Percentiles rank a stretch among this genome's conserved stretches.
Evolutionary conservation across 306 rosid species (phyloP).

Genomic region (Quercus ilex): DNA sequence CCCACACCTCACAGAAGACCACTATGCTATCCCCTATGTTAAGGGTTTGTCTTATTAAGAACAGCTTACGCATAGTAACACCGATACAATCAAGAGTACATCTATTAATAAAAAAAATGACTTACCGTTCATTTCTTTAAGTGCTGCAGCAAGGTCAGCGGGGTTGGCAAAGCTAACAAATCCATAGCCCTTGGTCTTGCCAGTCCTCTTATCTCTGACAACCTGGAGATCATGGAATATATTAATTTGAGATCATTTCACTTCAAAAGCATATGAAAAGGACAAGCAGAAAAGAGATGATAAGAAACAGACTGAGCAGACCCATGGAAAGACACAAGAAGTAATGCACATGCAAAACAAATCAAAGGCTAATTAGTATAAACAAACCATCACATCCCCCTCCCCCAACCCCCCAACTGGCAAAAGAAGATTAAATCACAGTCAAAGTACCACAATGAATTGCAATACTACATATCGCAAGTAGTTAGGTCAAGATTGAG

Average conservation of each 20-base stretch:
- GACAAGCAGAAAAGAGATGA: background rate
- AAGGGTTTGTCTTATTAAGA: background rate
- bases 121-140: conserved; percentile 94
- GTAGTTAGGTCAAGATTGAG: background rate
- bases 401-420: too few species aligned
- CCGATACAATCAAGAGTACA: background rate
- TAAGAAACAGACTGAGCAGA: background rate
- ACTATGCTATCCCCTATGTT: background rate
- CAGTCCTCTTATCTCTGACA: conserved; percentile 94
- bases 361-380: background rate
- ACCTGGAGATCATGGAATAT: conserved; percentile 46
- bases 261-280: background rate
- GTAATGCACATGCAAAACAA: background rate
- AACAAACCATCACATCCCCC: background rate
- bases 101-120: background rate
- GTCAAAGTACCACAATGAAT: background rate
- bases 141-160: conserved; percentile 79
- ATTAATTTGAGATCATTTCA: background rate
- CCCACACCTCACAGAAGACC: background rate
- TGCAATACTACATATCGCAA: background rate
- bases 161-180: conserved; percentile 94
- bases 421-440: background rate
- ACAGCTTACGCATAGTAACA: background rate
- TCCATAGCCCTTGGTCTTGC: conserved; percentile 97
- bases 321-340: background rate